Conservation (phyloP, 805 yeast genomes). For the Ogataea ramenticola region DNA sequence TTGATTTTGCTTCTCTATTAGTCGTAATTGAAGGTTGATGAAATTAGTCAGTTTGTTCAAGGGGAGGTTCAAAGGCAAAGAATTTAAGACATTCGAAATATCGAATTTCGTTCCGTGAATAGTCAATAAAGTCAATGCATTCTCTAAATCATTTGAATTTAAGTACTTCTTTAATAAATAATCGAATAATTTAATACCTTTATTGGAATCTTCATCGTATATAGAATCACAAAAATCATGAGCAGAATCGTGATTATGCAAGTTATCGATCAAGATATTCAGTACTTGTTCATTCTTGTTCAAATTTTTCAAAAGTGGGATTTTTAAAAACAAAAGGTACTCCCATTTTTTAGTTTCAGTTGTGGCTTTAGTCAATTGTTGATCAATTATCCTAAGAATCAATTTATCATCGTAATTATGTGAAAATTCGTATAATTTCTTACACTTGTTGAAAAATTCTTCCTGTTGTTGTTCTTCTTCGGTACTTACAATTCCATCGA, state of each 20-base stretch:
- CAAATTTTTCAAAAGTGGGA: slow-evolving; percentile 50
- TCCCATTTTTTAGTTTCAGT: slow-evolving; percentile 3
- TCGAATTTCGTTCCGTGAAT: slow-evolving; percentile 35
- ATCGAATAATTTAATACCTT: slow-evolving; percentile 41
- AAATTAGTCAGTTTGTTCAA: slow-evolving; percentile 35
- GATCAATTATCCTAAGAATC: slow-evolving; percentile 25
- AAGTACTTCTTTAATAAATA: slow-evolving; percentile 38
- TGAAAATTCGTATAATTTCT: slow-evolving; percentile 27
- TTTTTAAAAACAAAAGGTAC: slow-evolving; percentile 35
- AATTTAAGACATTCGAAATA: slow-evolving; percentile 32
- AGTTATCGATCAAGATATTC: slow-evolving; percentile 48
- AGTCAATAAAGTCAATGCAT: slow-evolving; percentile 33
- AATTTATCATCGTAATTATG: slow-evolving; percentile 31
- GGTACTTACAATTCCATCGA: slow-evolving; percentile 19
- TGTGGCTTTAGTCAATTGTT: slow-evolving; percentile 16
- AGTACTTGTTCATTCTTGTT: slow-evolving; percentile 59
- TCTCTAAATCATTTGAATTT: slow-evolving; percentile 1
- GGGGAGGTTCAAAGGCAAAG: slow-evolving; percentile 45
- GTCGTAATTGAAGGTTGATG: slow-evolving; percentile 37
- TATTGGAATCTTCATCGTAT: slow-evolving; percentile 26
- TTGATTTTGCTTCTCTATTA: slow-evolving; percentile 31
- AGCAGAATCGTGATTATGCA: slow-evolving; percentile 52
- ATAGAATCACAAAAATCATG: slow-evolving; percentile 52
- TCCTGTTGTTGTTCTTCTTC: slow-evolving; percentile 9
- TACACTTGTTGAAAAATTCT: slow-evolving; percentile 23